These are phyloP conservation scores for Esteya vermicola DNA, from an alignment of 2,329 filamentous ascomycete species.

Conservation along the genomic window DNA sequence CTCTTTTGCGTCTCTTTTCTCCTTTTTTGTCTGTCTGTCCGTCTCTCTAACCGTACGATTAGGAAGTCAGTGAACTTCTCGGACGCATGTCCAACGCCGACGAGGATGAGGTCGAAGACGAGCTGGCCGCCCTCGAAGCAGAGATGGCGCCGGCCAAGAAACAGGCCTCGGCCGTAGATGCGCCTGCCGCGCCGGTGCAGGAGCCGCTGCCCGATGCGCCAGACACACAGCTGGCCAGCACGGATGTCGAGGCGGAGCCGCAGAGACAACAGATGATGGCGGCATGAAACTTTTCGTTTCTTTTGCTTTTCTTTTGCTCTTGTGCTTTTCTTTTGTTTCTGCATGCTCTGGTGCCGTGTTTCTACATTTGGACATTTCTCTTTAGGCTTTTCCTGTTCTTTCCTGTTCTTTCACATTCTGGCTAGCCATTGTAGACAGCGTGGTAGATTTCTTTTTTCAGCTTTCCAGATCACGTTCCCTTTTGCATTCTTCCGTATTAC, in stretches of 20 bases:
- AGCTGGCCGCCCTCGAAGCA: slow-evolving; percentile 67
- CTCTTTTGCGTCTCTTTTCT: neutral
- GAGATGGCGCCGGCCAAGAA: slow-evolving; percentile 25
- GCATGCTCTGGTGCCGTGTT: too few species aligned
- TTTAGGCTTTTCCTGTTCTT: too few species aligned
- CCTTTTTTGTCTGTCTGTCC: too few species aligned
- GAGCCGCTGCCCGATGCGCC: slow-evolving; percentile 45
- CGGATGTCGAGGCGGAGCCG: neutral
- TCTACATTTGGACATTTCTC: too few species aligned
- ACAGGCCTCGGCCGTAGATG: slow-evolving; percentile 11
- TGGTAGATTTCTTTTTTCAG: too few species aligned
- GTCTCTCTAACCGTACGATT: slow-evolving; percentile 3
- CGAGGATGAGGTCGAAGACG: slow-evolving; percentile 95
- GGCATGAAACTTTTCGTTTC: slow-evolving; percentile 1
- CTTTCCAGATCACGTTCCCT: too few species aligned
- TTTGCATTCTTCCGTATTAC: too few species aligned
- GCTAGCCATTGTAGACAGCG: too few species aligned
- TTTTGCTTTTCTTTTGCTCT: too few species aligned
- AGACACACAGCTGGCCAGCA: slow-evolving; percentile 5
- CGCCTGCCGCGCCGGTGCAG: slow-evolving; percentile 7
- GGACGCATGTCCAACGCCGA: slow-evolving; percentile 85
- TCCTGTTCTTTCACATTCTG: too few species aligned
- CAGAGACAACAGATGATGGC: slow-evolving; percentile 8
- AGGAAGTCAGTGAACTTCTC: slow-evolving; percentile 90
- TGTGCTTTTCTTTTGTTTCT: too few species aligned